Evolutionary conservation across 2,329 filamentous ascomycete genomes (phyloP), one percentile per base, ranked within the genome.

Genomic region (Colletotrichum melonis): DNA sequence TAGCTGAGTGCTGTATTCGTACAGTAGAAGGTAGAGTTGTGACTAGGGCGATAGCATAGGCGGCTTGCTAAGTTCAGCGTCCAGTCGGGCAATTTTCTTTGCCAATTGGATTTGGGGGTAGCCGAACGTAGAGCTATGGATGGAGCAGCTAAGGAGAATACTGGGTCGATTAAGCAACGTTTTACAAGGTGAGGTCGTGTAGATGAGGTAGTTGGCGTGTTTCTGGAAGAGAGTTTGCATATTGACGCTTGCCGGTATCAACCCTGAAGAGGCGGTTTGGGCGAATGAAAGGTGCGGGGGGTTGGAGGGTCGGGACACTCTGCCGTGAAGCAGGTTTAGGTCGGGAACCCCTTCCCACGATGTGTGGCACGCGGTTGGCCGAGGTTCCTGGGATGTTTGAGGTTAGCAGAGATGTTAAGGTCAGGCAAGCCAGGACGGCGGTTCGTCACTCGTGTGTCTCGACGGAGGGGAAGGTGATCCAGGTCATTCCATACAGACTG

Each of bases 191-290:
- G 64, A 55, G 60, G 52, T 52, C 54, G 54, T 59, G 55, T 55
- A 66, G n/a, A 55, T 63, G 65, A 69, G 58, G 52, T 32, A 69
- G 46, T 55, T 70, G 70, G 59, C 60, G 66, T 63, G 69, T 73
- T 73, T 60, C 67, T 69, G 32, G 59, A 28, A 69, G 54, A 63
- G 58, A 67, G 69, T 58, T 54, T 52, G 70, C 66, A 73, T 59
- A 70, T 69, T 46, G 30, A 59, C 26, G 32, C 16, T 24, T 59
- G 54, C 66, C 60, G 11, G 70, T 73, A 73, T 70, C 38, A 69
- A 64, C 66, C 70, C 67, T 65, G 70, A 38, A 64, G 70, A 22
- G 30, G 26, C 24, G 32, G 59, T 60, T 59, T 69, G 58, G 38
- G 54, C 57, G n/a, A 69, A 26, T 69, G 42, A 54, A 42, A 55